A percentile compares a stretch with the other conserved stretches of the same genome.
phyloP scores from a whole-genome alignment of 2,329 filamentous ascomycete genomes.

The Colletotrichum echinochloae region DNA sequence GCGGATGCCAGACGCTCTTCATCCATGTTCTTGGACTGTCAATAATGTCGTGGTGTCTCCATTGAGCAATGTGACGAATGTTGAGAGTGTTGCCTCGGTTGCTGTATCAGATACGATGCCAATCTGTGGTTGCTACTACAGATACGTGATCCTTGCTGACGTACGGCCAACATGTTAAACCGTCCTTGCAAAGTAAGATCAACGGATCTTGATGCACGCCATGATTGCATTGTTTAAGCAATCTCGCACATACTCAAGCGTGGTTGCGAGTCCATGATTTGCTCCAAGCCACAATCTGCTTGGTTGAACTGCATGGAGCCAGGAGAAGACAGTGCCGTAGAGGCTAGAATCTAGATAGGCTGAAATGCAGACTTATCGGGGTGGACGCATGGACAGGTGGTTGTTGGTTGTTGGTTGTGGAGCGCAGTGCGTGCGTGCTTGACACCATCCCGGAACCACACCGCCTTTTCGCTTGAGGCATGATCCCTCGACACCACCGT shows the following conservation, averaged over 20 bases:
- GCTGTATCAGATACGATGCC: neutral
- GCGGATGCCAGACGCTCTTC: neutral
- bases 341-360: neutral
- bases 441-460: constrained; percentile 40
- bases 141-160: neutral
- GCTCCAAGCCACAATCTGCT: neutral
- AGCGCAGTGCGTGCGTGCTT: constrained; percentile 23
- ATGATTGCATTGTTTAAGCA: constrained; percentile 32
- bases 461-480: constrained; percentile 43
- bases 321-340: neutral
- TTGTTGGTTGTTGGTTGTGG: constrained; percentile 26
- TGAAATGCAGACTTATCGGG: constrained; percentile 13
- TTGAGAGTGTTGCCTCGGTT: neutral
- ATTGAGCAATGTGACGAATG: neutral
- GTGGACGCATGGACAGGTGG: constrained; percentile 22
- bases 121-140: neutral
- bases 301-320: constrained; percentile 17
- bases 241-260: neutral
- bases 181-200: constrained; percentile 23
- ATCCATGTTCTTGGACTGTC: neutral
- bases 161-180: neutral
- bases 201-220: constrained; percentile 36
- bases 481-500: constrained; percentile 36
- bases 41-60: neutral
- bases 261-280: constrained; percentile 12